phyloP scores from a whole-genome alignment of 768 basidiomycete genomes.

The Calvatia gigantea region DNA sequence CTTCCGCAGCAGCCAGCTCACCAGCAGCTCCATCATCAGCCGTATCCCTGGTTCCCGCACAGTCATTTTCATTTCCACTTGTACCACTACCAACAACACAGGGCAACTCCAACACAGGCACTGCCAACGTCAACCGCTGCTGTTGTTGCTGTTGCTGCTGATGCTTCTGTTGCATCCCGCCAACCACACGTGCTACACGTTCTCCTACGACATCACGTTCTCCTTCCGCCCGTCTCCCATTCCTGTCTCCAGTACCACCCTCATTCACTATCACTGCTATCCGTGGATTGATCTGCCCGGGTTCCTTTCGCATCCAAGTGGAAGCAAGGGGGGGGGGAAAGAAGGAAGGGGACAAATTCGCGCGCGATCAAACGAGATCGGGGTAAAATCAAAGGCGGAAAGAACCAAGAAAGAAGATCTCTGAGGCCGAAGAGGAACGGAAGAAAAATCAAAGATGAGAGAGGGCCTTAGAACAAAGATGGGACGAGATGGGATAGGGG shows the following conservation, averaged over 20 bases:
- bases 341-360: too few species aligned
- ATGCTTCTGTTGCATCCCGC: constrained; percentile 4
- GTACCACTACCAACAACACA: constrained; percentile 4
- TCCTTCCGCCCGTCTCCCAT: neutral
- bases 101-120: neutral
- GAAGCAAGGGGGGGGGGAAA: too few species aligned
- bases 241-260: neutral
- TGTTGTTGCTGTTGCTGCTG: neutral
- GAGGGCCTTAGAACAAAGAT: too few species aligned
- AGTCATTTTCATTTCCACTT: neutral
- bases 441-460: too few species aligned
- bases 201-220: constrained; percentile 2
- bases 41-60: neutral
- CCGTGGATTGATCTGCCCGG: constrained; percentile 6
- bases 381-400: neutral
- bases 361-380: too few species aligned
- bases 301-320: constrained; percentile 5
- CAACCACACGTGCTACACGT: constrained; percentile 4
- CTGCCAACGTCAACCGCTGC: neutral
- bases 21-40: neutral
- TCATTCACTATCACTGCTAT: constrained; percentile 7
- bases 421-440: too few species aligned
- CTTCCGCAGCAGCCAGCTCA: neutral
- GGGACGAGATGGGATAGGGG: too few species aligned
- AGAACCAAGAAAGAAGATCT: too few species aligned